A percentile compares a stretch with the other conserved stretches of the same genome.
Evolutionary conservation across 1,284 basidiomycete species (phyloP).

Genomic region (Acaromyces ingoldii): DNA sequence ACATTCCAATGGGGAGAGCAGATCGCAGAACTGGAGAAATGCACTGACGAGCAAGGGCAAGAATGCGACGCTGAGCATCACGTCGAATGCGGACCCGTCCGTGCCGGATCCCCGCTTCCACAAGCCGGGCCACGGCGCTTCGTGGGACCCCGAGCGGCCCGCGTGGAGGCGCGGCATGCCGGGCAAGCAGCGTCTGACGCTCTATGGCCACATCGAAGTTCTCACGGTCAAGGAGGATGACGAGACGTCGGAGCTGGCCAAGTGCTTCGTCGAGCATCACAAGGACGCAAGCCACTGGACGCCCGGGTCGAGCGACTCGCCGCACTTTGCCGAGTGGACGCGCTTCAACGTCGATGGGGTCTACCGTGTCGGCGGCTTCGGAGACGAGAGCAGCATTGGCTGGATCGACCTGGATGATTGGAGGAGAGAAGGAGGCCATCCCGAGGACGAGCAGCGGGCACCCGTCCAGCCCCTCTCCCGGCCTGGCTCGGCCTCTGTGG

Average conservation of each 20-base stretch:
- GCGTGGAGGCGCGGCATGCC: slow-evolving; percentile 46
- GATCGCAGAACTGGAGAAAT: slow-evolving; percentile 46
- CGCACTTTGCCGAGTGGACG: slow-evolving; percentile 42
- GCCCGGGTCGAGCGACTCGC: slow-evolving; percentile 30
- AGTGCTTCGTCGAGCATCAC: slow-evolving; percentile 35
- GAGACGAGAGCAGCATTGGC: slow-evolving; percentile 49
- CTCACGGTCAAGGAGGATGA: slow-evolving; percentile 9
- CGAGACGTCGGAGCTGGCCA: slow-evolving; percentile 7
- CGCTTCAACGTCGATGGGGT: slow-evolving; percentile 30
- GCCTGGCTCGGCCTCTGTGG: neutral
- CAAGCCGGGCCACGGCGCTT: neutral
- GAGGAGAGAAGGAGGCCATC: neutral
- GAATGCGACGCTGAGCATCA: slow-evolving; percentile 37
- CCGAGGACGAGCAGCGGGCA: neutral
- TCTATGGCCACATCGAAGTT: slow-evolving; percentile 39
- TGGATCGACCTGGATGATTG: slow-evolving; percentile 28
- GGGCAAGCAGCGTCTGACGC: slow-evolving; percentile 37
- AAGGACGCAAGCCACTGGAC: slow-evolving; percentile 40
- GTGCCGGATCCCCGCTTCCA: slow-evolving; percentile 33
- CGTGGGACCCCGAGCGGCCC: slow-evolving; percentile 35
- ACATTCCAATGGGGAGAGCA: neutral
- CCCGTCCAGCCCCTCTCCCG: neutral
- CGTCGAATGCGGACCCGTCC: slow-evolving; percentile 24
- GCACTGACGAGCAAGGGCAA: slow-evolving; percentile 18
- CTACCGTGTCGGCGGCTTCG: slow-evolving; percentile 48